Evolutionary conservation across 1,284 basidiomycete genomes (phyloP), one percentile per base, ranked within the genome.

Genomic region (Cerrena zonata): DNA sequence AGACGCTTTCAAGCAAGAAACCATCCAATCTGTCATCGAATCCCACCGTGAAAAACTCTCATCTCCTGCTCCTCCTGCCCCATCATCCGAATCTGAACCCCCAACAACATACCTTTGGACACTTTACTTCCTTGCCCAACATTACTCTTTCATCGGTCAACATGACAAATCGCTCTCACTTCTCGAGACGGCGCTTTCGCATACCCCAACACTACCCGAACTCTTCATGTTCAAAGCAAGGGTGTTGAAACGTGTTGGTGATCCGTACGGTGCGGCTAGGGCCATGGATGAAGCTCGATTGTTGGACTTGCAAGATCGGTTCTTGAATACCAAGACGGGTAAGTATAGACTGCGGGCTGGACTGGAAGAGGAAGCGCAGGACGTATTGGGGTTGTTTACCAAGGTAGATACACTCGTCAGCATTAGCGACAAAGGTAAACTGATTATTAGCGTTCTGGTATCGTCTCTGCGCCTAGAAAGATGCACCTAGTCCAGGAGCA

Each of bases 141-240:
- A 97, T 67, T 80, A 95, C 61, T 89, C 92, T 1, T 80, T 80
- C 61, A 72, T 86, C 36, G 66, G 73, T 22, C 69, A 75, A 58
- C 72, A 82, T 45, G 57, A 67, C 3, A 75, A 76, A 44, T 84
- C 95, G 0, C 70, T 98, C 12, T 69, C 75, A 18, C 71, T 89
- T 18, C 74, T 98, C 24, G 76, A 85, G 25, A 58, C 68, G 4
- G 84, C 93, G 1, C 71, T 94, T 15, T 62, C 71, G 18, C 95
- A 99, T 65, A 96, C 96, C 0, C 94, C 96, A 0, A 95, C 94
- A 0, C 72, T 99, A 1, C 95, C 96, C 0, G 96, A 99, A 60
- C 72, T 99, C 23, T 82, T 89, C 62, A 88, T 91, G 68, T 84
- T 86, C 53, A 86, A 85, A 60, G 96, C 86, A 0, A 84, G 91